Percentiles rank a stretch among this genome's conserved stretches.
phyloP scores from a whole-genome alignment of 2,329 filamentous ascomycete genomes.

The Macrophomina phaseolina region DNA sequence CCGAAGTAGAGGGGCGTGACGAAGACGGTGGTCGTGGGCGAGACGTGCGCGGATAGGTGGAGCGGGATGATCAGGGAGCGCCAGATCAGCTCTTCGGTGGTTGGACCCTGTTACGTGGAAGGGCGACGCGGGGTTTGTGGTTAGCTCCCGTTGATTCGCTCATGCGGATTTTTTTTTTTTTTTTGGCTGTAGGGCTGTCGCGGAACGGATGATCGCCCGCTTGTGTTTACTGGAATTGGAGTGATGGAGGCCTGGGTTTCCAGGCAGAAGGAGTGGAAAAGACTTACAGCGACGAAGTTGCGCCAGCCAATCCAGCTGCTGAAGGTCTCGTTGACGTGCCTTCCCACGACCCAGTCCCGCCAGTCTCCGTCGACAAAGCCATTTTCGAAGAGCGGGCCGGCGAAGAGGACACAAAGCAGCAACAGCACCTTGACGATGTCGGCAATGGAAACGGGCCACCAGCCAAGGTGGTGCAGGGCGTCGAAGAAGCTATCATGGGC shows the following conservation, averaged over 20 bases:
- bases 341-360: slow-evolving; percentile 66
- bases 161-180: neutral
- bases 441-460: slow-evolving; percentile 74
- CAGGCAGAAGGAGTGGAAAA: neutral
- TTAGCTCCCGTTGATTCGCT: neutral
- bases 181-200: neutral
- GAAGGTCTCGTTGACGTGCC: slow-evolving; percentile 64
- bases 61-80: slow-evolving; percentile 84
- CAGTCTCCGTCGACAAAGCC: slow-evolving; percentile 74
- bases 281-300: slow-evolving; percentile 81
- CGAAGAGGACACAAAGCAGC: slow-evolving; percentile 79
- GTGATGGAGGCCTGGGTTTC: neutral
- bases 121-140: neutral
- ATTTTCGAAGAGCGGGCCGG: slow-evolving; percentile 81
- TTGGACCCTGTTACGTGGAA: slow-evolving; percentile 61
- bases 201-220: neutral
- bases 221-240: neutral
- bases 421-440: slow-evolving; percentile 70
- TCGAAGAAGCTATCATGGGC: slow-evolving; percentile 56
- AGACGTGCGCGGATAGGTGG: slow-evolving; percentile 70
- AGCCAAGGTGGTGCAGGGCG: slow-evolving; percentile 74
- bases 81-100: slow-evolving; percentile 94
- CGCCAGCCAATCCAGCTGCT: slow-evolving; percentile 82
- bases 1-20: slow-evolving; percentile 88
- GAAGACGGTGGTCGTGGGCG: slow-evolving; percentile 69